Base-by-base conservation (phyloP, 1,139 yeast species). In the Geotrichum phurueaensis region DNA sequence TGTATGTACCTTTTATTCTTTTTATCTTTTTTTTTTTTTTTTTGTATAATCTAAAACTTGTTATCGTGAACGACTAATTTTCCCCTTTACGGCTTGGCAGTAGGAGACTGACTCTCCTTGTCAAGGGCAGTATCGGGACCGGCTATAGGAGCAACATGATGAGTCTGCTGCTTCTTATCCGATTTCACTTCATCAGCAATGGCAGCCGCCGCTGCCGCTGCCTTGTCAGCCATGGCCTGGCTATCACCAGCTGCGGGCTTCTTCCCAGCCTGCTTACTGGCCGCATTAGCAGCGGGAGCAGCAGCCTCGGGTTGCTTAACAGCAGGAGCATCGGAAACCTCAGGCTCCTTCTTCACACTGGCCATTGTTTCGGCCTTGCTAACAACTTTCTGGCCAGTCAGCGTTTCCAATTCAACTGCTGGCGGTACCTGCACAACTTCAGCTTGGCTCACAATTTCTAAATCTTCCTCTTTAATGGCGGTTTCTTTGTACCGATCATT, bases 401-500 rank as follows among this genome's bases (percentile, higher is more conserved):
- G 39, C 1, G 39, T 33, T 13, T 33, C 39, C 3, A 6, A 3
- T 33, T 33, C 39, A 39, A 39, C 45, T 5, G 15, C n/a, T n/a
- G 12, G 6, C 20, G 15, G 45, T 15, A n/a, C n/a, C n/a, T n/a
- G n/a, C n/a, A n/a, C n/a, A 3, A 18, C 18, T 5, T 39, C 15
- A 39, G n/a, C 15, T 15, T 47, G 33, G 33, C 59, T 57, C 15
- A 53, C 59, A 31, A 23, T n/a, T 13, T 50, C 52, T 6, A 58
- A 18, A 18, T 39, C 47, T n/a, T 27, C 54, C n/a, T 50, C 52
- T 5, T 47, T 33, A 7, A 54, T 13, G 25, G 58, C 60, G 7
- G 60, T 54, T 27, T 58, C 60, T 13, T 27, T 36, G 47, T 53
- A 58, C 18, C 47, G 31, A 7, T 27, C 22, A 36, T 58, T 58